Evolutionary conservation across 2,329 filamentous ascomycete genomes (phyloP), one percentile per base, ranked within the genome.

Genomic region (Shiraia sp.): DNA sequence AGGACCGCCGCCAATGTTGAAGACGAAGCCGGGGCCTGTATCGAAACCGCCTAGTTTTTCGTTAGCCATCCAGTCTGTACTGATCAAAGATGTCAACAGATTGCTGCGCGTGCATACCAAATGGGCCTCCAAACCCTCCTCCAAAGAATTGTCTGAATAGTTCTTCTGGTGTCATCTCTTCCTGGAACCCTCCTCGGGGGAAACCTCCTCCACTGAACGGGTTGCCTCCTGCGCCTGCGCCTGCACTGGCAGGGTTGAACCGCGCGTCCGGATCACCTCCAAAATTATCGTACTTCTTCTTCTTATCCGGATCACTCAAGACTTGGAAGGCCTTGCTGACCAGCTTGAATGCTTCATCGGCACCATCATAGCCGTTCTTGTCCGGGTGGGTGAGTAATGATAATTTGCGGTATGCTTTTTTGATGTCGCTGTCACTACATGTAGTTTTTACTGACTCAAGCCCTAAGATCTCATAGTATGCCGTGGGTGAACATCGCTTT

Each of bases 291-390:
- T 80, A 99, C 70, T 88, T 90, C 12, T 86, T 79, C 65, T 90
- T 87, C 82, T 97, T 97, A 53, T 97, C 92, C 63, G 90, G 81
- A 69, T 99, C 93, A 48, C 90, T 92, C 34, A 99, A 77, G 37
- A 97, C 83, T 58, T 95, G 88, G 69, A 99, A 99, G 12, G 93
- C 93, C 59, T 90, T 81, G 62, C 89, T 88, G 16, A 99, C 90
- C 88, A 96, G 88, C 77, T 99, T 99, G 76, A 99, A 99, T 23
- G 93, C 93, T 75, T 99, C 93, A 68, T 96, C 93, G 40, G 93
- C 92, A 46, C 95, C 84, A 26, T 92, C 86, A 69, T 96, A 91
- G 36, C 91, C 91, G 78, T 99, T 99, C 78, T 99, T 99, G 77
- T 99, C 93, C 51, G 93, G 93, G 77, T 99, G 93, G 45, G 93